Percentiles rank a stretch among this genome's conserved stretches.
phyloP scores from a whole-genome alignment of 1,284 basidiomycete genomes.

The Pseudozyma hubeiensis region DNA sequence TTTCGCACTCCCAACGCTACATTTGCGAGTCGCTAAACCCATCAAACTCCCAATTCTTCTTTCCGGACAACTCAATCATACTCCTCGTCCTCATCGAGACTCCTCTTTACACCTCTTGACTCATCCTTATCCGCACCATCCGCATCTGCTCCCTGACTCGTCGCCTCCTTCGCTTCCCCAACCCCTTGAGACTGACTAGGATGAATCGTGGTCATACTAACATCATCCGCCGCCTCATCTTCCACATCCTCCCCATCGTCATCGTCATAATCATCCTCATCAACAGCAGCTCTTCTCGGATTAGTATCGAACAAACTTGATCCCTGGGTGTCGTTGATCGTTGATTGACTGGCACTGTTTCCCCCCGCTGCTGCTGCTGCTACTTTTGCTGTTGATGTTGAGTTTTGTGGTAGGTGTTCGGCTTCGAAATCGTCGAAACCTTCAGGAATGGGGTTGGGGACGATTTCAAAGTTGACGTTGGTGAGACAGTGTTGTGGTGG shows the following conservation, averaged over 20 bases:
- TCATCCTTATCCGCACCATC: not conserved
- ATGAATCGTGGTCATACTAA: constrained; percentile 34
- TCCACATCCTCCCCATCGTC: constrained; percentile 43
- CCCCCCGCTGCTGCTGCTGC: not conserved
- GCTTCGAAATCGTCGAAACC: constrained; percentile 42
- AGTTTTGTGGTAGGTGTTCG: not conserved
- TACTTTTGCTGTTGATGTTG: not conserved
- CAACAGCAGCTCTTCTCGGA: not conserved
- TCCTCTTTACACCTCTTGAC: constrained; percentile 57
- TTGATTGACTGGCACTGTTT: constrained; percentile 4
- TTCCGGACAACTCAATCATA: constrained; percentile 53
- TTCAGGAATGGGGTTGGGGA: constrained; percentile 82
- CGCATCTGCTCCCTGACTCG: not conserved
- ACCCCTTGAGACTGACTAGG: constrained; percentile 23
- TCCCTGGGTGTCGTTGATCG: constrained; percentile 7
- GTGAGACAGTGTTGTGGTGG: constrained; percentile 84
- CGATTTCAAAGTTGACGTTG: constrained; percentile 89
- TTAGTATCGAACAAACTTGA: constrained; percentile 25
- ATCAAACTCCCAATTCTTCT: too few species aligned
- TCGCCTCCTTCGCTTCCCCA: not conserved
- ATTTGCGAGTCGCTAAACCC: too few species aligned
- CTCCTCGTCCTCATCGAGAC: constrained; percentile 66
- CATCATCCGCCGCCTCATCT: constrained; percentile 14
- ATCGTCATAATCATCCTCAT: constrained; percentile 26
- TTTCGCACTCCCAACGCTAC: too few species aligned